Evolutionary conservation across 805 yeast genomes (phyloP), one percentile per base, ranked within the genome.

Genomic region (Metschnikowia aberdeeniae): DNA sequence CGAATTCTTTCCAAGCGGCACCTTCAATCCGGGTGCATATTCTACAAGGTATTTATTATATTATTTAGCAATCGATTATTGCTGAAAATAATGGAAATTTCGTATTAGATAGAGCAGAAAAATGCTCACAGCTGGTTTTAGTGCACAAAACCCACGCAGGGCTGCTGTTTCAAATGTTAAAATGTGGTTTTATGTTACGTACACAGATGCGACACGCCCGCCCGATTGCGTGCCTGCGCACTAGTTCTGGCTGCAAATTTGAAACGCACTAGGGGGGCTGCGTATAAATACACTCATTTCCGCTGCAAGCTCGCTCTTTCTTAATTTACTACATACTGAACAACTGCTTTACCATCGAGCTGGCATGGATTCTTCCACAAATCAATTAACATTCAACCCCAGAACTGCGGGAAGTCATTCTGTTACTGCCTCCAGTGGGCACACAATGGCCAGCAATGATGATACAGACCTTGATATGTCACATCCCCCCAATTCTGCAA

Each of bases 331-430:
- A 22, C 26, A 22, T 22, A 4, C 24, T 22, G 26, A 22, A 22
- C 26, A 6, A 22, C 26, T 22, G 26, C 26, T 22, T 22, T 6
- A 22, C 8, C 8, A 22, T 22, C 26, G 8, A 22, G 26, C 26
- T 19, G 27, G 20, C 27, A 37, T 37, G 34, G 40, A 37, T 19
- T n/a, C 40, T 20, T 9, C 34, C 20, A 13, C 33, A n/a, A 29
- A 37, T 17, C 33, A 28, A 37, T 14, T 44, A 24, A 38, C 51
- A 12, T 47, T 45, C 44, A 48, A 36, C 37, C 45, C 50, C n/a
- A 37, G 52, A 45, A 46, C 53, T 28, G 51, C 56, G 3, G 56
- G 56, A 11, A 52, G 54, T 36, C 46, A 51, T 26, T 46, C 56
- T 10, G 56, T 50, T 20, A 44, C 54, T 17, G 44, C 41, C 40